These are phyloP conservation scores for Benincasa hispida DNA, from an alignment of 306 rosid genomes.

Conservation along the genomic window DNA sequence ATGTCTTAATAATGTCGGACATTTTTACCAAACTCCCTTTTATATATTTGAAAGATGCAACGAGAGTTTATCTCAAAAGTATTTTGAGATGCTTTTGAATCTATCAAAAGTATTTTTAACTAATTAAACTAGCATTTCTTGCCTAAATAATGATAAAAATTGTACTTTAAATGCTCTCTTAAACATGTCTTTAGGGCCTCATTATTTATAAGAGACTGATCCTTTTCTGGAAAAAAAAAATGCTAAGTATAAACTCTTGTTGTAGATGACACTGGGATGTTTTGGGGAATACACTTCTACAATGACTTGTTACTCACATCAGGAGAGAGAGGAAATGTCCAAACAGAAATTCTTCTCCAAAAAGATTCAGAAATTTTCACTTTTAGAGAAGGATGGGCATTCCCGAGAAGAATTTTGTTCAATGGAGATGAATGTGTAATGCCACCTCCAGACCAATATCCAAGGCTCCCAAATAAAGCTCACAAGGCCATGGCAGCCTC, in stretches of 20 bases:
- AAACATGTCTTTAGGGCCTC: background rate
- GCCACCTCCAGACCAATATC: conserved; percentile 66
- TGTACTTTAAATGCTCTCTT: background rate
- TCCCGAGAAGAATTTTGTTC: conserved; percentile 60
- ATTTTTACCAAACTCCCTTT: background rate
- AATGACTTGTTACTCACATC: conserved; percentile 51
- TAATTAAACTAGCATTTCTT: background rate
- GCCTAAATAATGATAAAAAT: no score
- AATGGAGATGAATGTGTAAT: conserved; percentile 76
- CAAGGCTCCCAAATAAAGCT: conserved; percentile 42
- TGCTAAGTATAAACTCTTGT: background rate
- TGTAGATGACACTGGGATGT: conserved; percentile 67
- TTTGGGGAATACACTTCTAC: conserved; percentile 63
- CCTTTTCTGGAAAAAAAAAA: background rate
- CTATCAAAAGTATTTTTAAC: background rate
- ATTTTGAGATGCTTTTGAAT: background rate
- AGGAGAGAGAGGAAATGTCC: conserved; percentile 50
- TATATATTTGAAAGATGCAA: background rate
- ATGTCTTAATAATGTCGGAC: background rate
- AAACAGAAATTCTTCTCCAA: conserved; percentile 53
- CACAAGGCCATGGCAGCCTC: background rate
- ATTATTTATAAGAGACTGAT: background rate
- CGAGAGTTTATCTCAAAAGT: background rate
- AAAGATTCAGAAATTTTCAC: conserved; percentile 47
- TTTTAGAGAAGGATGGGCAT: conserved; percentile 66